phyloP scores from a whole-genome alignment of 306 rosid genomes.

The Inga oerstediana region DNA sequence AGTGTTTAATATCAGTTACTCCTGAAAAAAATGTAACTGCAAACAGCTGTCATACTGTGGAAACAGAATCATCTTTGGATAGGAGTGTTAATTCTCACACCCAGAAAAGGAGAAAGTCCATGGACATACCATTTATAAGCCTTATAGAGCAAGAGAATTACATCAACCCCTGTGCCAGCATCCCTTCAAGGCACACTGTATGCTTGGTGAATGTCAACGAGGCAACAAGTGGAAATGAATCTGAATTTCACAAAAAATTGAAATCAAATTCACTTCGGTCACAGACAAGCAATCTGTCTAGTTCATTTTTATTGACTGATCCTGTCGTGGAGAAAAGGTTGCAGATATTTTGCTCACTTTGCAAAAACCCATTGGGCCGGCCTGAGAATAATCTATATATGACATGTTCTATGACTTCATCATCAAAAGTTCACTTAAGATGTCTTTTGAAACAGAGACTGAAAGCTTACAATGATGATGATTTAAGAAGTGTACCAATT shows the following conservation, averaged over 20 bases:
- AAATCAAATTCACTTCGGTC: slow-evolving; percentile 42
- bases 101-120: slow-evolving; percentile 71
- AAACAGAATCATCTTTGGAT: slow-evolving; percentile 64
- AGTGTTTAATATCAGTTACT: slow-evolving; percentile 49
- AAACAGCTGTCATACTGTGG: slow-evolving; percentile 42
- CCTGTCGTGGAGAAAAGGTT: slow-evolving; percentile 54
- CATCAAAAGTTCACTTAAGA: slow-evolving; percentile 60
- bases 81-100: slow-evolving; percentile 82
- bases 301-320: slow-evolving; percentile 41
- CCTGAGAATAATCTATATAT: slow-evolving; percentile 64
- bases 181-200: slow-evolving; percentile 36
- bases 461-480: slow-evolving; percentile 31
- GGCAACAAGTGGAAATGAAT: slow-evolving; percentile 48
- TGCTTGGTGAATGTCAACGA: slow-evolving; percentile 40
- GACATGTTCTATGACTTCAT: slow-evolving; percentile 57
- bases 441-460: slow-evolving; percentile 51
- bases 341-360: slow-evolving; percentile 65
- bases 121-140: slow-evolving; percentile 41
- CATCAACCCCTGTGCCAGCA: slow-evolving; percentile 43
- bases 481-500: slow-evolving; percentile 53
- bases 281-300: slow-evolving; percentile 29
- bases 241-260: slow-evolving; percentile 36
- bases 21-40: slow-evolving; percentile 55
- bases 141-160: slow-evolving; percentile 51
- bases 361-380: slow-evolving; percentile 78